These are phyloP conservation scores for Ceratocystis cubensis DNA, from an alignment of 2,329 filamentous ascomycete genomes.

Conservation along the genomic window DNA sequence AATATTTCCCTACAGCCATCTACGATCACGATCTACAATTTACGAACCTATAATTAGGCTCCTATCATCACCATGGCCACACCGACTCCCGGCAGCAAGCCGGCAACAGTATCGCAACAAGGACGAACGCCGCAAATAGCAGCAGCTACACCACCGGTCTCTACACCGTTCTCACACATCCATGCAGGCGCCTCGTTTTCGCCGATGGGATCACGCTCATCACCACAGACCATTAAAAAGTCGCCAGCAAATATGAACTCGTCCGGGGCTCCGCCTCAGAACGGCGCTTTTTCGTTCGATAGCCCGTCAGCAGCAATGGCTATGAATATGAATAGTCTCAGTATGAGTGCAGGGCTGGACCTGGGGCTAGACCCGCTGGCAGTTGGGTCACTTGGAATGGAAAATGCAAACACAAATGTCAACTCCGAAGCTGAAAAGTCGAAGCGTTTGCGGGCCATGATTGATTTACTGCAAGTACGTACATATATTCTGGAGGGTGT, in stretches of 20 bases:
- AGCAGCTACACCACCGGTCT: conserved; percentile 49
- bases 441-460: conserved; percentile 41
- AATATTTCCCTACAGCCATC: not conserved
- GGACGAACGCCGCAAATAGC: conserved; percentile 38
- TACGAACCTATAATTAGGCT: not conserved
- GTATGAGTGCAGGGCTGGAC: conserved; percentile 40
- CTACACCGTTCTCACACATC: conserved; percentile 50
- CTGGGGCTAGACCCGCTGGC: conserved; percentile 34
- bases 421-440: conserved; percentile 40
- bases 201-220: conserved; percentile 44
- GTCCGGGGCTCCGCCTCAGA: conserved; percentile 28
- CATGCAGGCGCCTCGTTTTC: conserved; percentile 47
- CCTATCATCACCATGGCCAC: conserved; percentile 33
- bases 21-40: not conserved
- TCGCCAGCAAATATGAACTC: conserved; percentile 44
- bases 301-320: conserved; percentile 52
- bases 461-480: conserved; percentile 39
- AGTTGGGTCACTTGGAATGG: conserved; percentile 35
- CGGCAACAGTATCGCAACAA: conserved; percentile 31
- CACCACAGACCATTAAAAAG: conserved; percentile 52
- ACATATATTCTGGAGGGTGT: not conserved
- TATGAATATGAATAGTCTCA: conserved; percentile 43
- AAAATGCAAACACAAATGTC: conserved; percentile 8
- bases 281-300: conserved; percentile 42
- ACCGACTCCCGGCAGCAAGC: conserved; percentile 37